Percentiles rank a stretch among this genome's conserved stretches.
Evolutionary conservation across 2,329 filamentous ascomycete species (phyloP).

Genomic region (Pseudophaeomoniella oleicola): DNA sequence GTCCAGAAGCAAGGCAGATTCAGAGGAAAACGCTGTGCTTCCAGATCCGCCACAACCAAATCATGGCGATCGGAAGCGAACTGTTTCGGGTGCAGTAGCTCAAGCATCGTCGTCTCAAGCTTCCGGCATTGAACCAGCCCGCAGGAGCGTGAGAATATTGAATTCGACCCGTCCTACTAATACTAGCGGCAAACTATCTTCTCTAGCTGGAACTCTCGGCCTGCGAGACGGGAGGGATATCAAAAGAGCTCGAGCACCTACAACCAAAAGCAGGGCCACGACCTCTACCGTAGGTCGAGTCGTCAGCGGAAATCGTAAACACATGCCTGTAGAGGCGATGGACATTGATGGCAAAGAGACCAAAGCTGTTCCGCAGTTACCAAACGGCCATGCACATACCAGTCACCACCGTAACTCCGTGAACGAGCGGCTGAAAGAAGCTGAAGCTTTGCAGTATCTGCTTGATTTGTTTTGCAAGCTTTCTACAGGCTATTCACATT

Average conservation of each 20-base stretch:
- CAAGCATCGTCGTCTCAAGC: slow-evolving; percentile 38
- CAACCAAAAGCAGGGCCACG: slow-evolving; percentile 51
- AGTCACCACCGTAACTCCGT: slow-evolving; percentile 23
- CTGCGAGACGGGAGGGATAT: slow-evolving; percentile 55
- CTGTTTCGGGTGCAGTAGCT: slow-evolving; percentile 65
- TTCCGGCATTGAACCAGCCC: slow-evolving; percentile 37
- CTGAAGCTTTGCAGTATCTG: slow-evolving; percentile 63
- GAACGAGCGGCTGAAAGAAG: slow-evolving; percentile 46
- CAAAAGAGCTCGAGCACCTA: slow-evolving; percentile 70
- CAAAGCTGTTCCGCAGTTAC: slow-evolving; percentile 16
- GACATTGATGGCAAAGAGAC: slow-evolving; percentile 56
- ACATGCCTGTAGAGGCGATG: slow-evolving; percentile 39
- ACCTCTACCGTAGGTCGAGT: slow-evolving; percentile 66
- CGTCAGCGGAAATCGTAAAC: slow-evolving; percentile 73
- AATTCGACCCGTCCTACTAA: slow-evolving; percentile 52
- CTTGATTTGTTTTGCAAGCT: slow-evolving; percentile 72
- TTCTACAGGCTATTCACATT: slow-evolving; percentile 61
- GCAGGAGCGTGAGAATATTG: slow-evolving; percentile 60
- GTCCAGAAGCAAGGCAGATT: slow-evolving; percentile 22
- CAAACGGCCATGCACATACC: slow-evolving; percentile 16
- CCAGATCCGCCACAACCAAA: slow-evolving; percentile 25
- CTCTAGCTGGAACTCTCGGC: slow-evolving; percentile 41
- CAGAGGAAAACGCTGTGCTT: slow-evolving; percentile 23
- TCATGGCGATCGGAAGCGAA: slow-evolving; percentile 54
- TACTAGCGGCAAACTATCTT: slow-evolving; percentile 37